A percentile compares a stretch with the other conserved stretches of the same genome.
phyloP scores from a whole-genome alignment of 2,329 filamentous ascomycete species.

The Pseudocercospora pini-densiflorae region DNA sequence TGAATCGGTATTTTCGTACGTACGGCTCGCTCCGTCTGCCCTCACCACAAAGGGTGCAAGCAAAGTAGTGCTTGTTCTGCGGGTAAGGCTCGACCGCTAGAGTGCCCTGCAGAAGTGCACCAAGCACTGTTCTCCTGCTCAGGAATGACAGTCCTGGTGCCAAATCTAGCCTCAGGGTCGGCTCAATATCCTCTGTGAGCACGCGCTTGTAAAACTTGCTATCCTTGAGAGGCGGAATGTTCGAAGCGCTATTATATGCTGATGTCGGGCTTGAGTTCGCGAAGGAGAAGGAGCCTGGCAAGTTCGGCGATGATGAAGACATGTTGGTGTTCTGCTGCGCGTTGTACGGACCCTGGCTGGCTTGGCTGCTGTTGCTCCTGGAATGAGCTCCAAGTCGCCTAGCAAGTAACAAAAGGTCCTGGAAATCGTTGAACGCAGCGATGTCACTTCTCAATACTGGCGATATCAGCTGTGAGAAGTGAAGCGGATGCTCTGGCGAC shows the following conservation, averaged over 20 bases:
- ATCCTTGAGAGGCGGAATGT: conserved; percentile 74
- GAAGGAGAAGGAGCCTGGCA: conserved; percentile 49
- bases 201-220: conserved; percentile 93
- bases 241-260: conserved; percentile 34
- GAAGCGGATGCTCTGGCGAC: conserved; percentile 66
- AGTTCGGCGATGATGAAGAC: conserved; percentile 42
- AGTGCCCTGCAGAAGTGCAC: conserved; percentile 80
- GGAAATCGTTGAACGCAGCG: conserved; percentile 82
- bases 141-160: conserved; percentile 95
- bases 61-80: conserved; percentile 60
- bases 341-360: conserved; percentile 22
- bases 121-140: conserved; percentile 81
- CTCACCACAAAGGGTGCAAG: conserved; percentile 91
- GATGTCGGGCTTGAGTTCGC: conserved; percentile 36
- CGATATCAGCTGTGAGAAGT: conserved; percentile 81
- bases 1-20: conserved; percentile 82
- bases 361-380: conserved; percentile 63
- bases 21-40: conserved; percentile 71
- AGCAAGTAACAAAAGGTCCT: conserved; percentile 72
- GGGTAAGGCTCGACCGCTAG: conserved; percentile 86
- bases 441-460: conserved; percentile 84
- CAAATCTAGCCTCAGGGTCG: conserved; percentile 84
- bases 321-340: background rate
- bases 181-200: conserved; percentile 89
- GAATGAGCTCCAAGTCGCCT: conserved; percentile 57